These are phyloP conservation scores for Aspergillus sp. DNA, from an alignment of 2,329 filamentous ascomycete species.

Conservation along the genomic window DNA sequence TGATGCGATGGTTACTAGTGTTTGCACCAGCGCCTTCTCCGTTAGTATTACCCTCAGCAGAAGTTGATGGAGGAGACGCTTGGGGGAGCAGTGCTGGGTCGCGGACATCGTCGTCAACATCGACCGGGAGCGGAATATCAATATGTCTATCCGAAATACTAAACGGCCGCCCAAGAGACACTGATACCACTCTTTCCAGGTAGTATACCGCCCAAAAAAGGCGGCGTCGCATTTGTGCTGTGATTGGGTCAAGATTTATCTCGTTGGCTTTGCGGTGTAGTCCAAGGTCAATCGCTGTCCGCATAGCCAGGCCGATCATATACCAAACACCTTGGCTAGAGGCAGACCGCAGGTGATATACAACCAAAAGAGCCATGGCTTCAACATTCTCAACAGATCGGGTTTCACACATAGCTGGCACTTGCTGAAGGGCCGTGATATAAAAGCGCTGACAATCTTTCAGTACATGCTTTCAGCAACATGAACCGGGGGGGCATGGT, in stretches of 20 bases:
- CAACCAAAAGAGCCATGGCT: slow-evolving; percentile 52
- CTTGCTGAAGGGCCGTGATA: slow-evolving; percentile 50
- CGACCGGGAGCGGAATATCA: slow-evolving; percentile 49
- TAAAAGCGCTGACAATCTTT: slow-evolving; percentile 45
- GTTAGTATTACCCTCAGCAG: background rate
- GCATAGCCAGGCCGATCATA: slow-evolving; percentile 55
- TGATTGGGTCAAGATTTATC: slow-evolving; percentile 40
- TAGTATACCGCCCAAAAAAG: slow-evolving; percentile 56
- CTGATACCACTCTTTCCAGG: slow-evolving; percentile 50
- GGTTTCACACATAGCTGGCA: slow-evolving; percentile 50
- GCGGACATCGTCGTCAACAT: slow-evolving; percentile 43
- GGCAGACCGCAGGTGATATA: slow-evolving; percentile 53
- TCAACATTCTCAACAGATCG: slow-evolving; percentile 53
- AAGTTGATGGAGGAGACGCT: slow-evolving; percentile 23
- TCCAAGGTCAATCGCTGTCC: slow-evolving; percentile 54
- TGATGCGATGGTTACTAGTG: slow-evolving; percentile 24
- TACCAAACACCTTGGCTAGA: slow-evolving; percentile 56
- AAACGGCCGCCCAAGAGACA: slow-evolving; percentile 52
- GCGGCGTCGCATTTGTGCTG: slow-evolving; percentile 47
- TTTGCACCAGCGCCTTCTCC: background rate
- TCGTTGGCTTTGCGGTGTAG: slow-evolving; percentile 52
- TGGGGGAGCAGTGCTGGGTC: slow-evolving; percentile 34
- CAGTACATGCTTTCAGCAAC: background rate
- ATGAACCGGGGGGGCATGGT: background rate
- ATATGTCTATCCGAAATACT: slow-evolving; percentile 54